Conservation (phyloP, 805 yeast species). For the Isabelozyma rhagii region DNA sequence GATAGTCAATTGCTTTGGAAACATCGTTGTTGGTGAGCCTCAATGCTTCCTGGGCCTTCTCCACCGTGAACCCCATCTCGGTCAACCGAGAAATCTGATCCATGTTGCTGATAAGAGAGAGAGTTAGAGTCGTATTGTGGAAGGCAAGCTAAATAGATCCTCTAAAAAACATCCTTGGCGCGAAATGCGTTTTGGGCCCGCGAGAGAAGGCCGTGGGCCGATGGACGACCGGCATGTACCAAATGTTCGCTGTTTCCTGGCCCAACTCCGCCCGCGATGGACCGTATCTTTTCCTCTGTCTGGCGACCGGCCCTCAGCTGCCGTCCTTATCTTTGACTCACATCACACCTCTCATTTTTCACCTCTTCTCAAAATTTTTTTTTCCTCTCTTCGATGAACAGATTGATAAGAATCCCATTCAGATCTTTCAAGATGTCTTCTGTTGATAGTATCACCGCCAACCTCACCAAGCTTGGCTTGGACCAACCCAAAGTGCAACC, state of each 20-base stretch:
- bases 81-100: conserved; percentile 17
- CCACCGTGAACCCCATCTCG: conserved; percentile 41
- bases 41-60: conserved; percentile 38
- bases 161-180: too few species aligned
- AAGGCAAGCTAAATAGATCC: too few species aligned
- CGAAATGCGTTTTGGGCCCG: too few species aligned
- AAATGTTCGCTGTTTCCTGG: not conserved
- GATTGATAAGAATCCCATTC: not conserved
- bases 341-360: not conserved
- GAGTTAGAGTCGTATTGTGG: not conserved
- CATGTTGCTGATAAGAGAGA: not conserved
- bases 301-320: not conserved
- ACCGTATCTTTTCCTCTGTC: too few species aligned
- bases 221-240: not conserved
- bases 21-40: conserved; percentile 18
- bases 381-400: not conserved
- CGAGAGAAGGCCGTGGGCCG: too few species aligned
- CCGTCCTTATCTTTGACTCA: not conserved
- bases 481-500: conserved; percentile 41
- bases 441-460: conserved; percentile 29
- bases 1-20: conserved; percentile 25
- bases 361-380: not conserved
- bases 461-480: conserved; percentile 35
- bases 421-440: not conserved
- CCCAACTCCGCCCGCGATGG: too few species aligned